Base-by-base conservation (phyloP, 352 stramenopile species). In the Pythium folliculosum region DNA sequence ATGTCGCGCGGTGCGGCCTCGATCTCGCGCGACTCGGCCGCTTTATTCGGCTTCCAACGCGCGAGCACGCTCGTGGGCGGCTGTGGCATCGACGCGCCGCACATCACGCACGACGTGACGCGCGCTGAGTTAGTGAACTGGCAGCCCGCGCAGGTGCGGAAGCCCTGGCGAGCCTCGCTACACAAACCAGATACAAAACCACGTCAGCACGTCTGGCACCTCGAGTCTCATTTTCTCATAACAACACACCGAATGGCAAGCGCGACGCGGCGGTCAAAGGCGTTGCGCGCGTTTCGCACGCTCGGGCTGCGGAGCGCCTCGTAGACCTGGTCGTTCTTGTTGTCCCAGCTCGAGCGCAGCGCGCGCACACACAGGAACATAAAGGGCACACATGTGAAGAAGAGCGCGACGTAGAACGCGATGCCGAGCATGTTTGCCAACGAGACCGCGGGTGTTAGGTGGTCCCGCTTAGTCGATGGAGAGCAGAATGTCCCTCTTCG, bases 271-370 rank as follows among this genome's bases (percentile, higher is more conserved):
- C 63, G 44, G 23, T 69, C 54, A 23, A 69, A 64, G 6, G 63
- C 63, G 35, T 70, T 70, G 48, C 55, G 55, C 4, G 64, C 64
- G 23, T 70, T 60, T 7, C 64, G 64, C 25, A 70, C 64, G 22
- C 64, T 70, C 21, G 64, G 64, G 38, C 64, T 70, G n/a, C 64
- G 64, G 27, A 70, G 56, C 64, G 64, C 64, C 40, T 65, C 64
- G 64, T 70, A 70, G 22, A 70, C 64, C 14, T 65, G n/a, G 56
- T 63, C 57, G 50, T 66, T 71, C 58, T 71, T 71, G 40, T 65
- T 65, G 65, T 71, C 65, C 65, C 65, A 71, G 23, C 56, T 61
- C 23, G 65, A 51, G 50, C 65, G 58, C 37, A 66, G 43, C 53
- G 45, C 38, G 19, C 62, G 62, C 43, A 63, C 44, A 32, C 62